Conservation (phyloP, 2,329 filamentous ascomycete genomes). For the Orbilia blumenaviensis region DNA sequence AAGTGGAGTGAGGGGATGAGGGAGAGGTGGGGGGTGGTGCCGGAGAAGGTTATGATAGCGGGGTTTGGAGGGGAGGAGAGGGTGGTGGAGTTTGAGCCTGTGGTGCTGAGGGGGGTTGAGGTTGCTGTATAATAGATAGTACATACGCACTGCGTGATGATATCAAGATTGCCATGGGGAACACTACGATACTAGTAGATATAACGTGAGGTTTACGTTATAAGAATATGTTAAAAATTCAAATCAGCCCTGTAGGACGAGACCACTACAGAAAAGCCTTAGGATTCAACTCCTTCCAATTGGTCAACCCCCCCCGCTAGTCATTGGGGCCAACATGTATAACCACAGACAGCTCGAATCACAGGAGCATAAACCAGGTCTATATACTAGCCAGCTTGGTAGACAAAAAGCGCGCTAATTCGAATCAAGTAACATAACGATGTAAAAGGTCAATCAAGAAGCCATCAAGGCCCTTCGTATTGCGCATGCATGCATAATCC, state of each 20-base stretch:
- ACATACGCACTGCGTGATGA: too few relatives aligned
- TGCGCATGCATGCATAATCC: background rate
- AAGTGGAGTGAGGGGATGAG: conserved; percentile 60
- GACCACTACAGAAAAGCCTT: too few relatives aligned
- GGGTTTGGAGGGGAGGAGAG: conserved; percentile 31
- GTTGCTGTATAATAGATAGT: background rate
- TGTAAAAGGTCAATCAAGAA: background rate
- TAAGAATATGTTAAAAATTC: background rate
- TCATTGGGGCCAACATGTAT: background rate
- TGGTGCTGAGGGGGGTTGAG: background rate
- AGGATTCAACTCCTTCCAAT: too few relatives aligned
- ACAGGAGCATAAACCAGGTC: background rate
- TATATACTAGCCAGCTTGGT: background rate
- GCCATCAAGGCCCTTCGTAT: background rate
- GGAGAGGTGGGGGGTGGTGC: conserved; percentile 60
- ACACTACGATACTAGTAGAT: too few relatives aligned
- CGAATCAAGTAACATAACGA: background rate
- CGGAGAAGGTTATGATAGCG: conserved; percentile 62
- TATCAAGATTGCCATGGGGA: background rate
- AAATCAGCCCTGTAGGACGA: too few relatives aligned
- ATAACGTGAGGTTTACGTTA: background rate
- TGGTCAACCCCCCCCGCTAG: too few relatives aligned
- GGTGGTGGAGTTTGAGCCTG: conserved; percentile 32
- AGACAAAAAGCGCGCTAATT: conserved; percentile 32
- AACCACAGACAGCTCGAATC: background rate